Evolutionary conservation across 2,329 filamentous ascomycete genomes (phyloP), one percentile per base, ranked within the genome.

Genomic region (Phialophora expanda): DNA sequence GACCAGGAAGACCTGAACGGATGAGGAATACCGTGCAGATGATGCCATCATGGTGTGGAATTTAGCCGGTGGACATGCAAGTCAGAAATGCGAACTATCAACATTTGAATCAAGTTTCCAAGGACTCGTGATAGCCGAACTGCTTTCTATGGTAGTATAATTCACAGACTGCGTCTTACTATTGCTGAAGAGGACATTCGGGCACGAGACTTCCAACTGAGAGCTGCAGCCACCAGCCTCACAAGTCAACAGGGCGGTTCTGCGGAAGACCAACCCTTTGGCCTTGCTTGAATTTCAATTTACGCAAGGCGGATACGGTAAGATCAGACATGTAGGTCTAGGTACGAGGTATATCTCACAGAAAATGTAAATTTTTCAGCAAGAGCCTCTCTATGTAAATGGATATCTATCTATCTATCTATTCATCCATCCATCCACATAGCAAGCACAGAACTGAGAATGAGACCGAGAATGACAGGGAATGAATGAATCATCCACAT

Each of bases 51-150:
- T 51, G 48, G 48, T 51, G 48, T 51, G 20, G 48, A 11, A 51
- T 51, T 17, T 51, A 51, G 48, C 22, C 48, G 11, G 11, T 51
- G 11, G 20, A 26, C 4, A 26, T 6, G 14, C 48, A 51, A 51
- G 48, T 51, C 48, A 26, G 48, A 26, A 51, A 51, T 51, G 48
- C 48, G 11, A 51, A 51, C 20, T 26, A 51, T 51, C 24, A 12
- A 51, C 14, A 51, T 51, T 28, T 51, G 38, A n/a, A 17, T 41
- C 14, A 44, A n/a, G 17, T 20, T n/a, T n/a, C 14, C 38, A 41
- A 41, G 38, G 38, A 6, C 38, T 41, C 38, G 17, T 17, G 14
- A 41, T n/a, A 41, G 14, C 17, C 17, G 38, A 41, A 2, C 38
- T 20, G 38, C 38, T 4, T 12, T 4, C 38, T n/a, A n/a, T 41